Conservation (phyloP, 1,284 basidiomycete species). For the Fistulinella cinereoalba region DNA sequence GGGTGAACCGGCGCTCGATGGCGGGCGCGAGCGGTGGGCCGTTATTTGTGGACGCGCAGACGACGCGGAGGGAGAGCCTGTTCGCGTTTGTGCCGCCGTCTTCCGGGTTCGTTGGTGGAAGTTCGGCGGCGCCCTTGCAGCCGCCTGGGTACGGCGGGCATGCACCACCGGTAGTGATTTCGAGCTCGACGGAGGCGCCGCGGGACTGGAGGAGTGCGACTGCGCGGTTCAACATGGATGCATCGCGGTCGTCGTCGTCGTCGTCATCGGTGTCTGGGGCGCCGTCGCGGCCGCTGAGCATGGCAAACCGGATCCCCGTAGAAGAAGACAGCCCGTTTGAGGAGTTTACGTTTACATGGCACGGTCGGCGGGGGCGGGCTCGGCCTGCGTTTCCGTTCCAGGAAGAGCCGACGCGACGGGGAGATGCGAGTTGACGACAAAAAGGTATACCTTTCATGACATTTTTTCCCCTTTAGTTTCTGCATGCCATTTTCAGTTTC, state of each 20-base stretch:
- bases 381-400: conserved; percentile 1
- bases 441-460: neutral
- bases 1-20: conserved; percentile 11
- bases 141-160: neutral
- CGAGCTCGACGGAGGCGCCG: conserved; percentile 10
- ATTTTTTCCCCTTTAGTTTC: neutral
- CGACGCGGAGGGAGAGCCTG: conserved; percentile 8
- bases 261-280: conserved; percentile 2
- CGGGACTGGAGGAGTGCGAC: conserved; percentile 16
- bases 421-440: neutral
- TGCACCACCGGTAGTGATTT: conserved; percentile 9
- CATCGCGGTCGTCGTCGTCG: conserved; percentile 14
- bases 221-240: conserved; percentile 6
- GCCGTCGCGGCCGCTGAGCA: conserved; percentile 8
- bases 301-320: conserved; percentile 19
- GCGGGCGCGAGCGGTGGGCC: neutral
- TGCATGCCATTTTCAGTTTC: neutral
- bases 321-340: conserved; percentile 20
- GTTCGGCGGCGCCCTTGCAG: neutral
- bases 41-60: conserved; percentile 10
- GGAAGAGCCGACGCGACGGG: conserved; percentile 7
- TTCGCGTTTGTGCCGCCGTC: conserved; percentile 16
- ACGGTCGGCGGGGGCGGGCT: neutral
- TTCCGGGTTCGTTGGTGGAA: conserved; percentile 3
- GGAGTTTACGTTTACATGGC: conserved; percentile 20